These are phyloP conservation scores for Colletotrichum neosansevieriae DNA, from an alignment of 2,329 filamentous ascomycete genomes.

Conservation along the genomic window DNA sequence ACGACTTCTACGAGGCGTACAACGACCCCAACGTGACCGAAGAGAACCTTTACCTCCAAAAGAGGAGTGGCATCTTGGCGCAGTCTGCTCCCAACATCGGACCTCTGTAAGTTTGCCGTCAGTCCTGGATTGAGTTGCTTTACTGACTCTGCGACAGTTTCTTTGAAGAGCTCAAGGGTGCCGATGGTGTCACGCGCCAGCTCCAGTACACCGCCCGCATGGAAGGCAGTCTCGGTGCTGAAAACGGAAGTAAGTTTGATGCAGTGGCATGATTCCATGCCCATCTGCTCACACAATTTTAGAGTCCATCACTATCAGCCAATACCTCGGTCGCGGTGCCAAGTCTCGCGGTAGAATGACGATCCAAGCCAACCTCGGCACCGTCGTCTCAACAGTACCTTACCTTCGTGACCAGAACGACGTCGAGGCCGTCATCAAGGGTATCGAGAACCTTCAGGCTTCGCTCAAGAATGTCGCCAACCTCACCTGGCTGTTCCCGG, in stretches of 20 bases:
- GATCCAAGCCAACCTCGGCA: conserved; percentile 68
- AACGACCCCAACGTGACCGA: conserved; percentile 59
- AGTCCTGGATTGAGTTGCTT: not conserved
- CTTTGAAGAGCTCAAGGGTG: conserved; percentile 65
- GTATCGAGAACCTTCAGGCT: conserved; percentile 70
- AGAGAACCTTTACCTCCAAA: conserved; percentile 57
- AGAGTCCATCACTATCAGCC: conserved; percentile 65
- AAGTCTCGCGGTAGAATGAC: conserved; percentile 72
- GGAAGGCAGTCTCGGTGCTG: conserved; percentile 63
- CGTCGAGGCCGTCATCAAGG: conserved; percentile 71
- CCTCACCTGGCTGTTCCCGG: conserved; percentile 69
- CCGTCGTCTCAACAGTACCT: conserved; percentile 69
- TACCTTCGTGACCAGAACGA: conserved; percentile 71
- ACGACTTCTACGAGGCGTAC: conserved; percentile 75
- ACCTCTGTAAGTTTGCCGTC: conserved; percentile 56
- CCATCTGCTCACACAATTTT: conserved; percentile 22
- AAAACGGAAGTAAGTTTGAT: conserved; percentile 47
- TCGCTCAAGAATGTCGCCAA: conserved; percentile 65
- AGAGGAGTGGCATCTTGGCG: conserved; percentile 69
- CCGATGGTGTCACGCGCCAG: conserved; percentile 71
- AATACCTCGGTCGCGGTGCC: conserved; percentile 74
- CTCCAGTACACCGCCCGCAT: conserved; percentile 76
- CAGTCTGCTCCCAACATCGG: conserved; percentile 76
- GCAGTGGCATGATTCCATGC: not conserved
- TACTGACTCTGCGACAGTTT: conserved; percentile 54